Conservation (phyloP, 2,329 filamentous ascomycete genomes). For the Talaromyces sp. region DNA sequence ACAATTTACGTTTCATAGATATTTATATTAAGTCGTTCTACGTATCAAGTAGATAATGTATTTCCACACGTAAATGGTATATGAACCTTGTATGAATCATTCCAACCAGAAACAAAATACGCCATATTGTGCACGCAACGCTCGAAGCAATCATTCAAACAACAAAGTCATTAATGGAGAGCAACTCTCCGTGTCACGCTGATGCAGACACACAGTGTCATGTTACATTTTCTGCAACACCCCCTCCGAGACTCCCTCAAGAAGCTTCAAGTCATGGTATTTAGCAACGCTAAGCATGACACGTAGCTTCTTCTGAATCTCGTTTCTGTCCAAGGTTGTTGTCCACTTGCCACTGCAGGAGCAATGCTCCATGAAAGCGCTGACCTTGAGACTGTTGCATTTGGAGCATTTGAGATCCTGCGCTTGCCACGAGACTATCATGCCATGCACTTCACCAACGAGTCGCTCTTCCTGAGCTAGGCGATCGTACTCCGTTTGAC, state of each 20-base stretch:
- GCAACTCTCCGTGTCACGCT: neutral
- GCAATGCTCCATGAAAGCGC: conserved; percentile 97
- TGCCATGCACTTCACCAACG: conserved; percentile 69
- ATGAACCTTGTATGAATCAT: conserved; percentile 5
- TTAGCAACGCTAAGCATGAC: conserved; percentile 72
- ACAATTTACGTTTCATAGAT: neutral
- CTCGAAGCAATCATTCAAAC: neutral
- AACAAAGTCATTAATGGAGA: neutral
- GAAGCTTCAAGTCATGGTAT: conserved; percentile 77
- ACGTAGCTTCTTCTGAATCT: conserved; percentile 60
- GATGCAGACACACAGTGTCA: neutral
- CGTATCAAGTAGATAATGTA: neutral
- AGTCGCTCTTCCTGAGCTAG: conserved; percentile 79
- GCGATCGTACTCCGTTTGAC: conserved; percentile 70
- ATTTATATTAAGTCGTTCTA: neutral
- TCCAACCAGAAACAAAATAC: neutral
- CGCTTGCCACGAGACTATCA: conserved; percentile 74
- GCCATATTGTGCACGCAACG: conserved; percentile 1
- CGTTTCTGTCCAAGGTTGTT: conserved; percentile 63
- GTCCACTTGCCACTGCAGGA: conserved; percentile 85
- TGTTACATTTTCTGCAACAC: conserved; percentile 49
- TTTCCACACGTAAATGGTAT: conserved; percentile 5
- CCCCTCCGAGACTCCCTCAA: conserved; percentile 68
- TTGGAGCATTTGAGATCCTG: conserved; percentile 88
- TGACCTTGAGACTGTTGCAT: conserved; percentile 63